Conservation (phyloP, 2,329 filamentous ascomycete species). For the Calonectria fujianensis region DNA sequence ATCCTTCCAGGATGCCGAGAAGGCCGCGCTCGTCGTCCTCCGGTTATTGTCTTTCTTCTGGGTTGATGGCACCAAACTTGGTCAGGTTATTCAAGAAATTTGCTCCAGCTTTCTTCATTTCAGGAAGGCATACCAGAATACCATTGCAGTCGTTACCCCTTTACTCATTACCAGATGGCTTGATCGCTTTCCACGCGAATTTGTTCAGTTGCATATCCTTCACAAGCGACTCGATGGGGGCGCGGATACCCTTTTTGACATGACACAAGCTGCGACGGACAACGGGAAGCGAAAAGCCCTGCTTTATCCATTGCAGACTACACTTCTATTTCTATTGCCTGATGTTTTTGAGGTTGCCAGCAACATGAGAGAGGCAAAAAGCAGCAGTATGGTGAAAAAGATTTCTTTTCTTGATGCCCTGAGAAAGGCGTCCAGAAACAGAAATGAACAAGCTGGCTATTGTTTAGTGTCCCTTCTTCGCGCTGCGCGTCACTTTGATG, state of each 20-base stretch:
- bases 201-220: slow-evolving; percentile 76
- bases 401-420: slow-evolving; percentile 79
- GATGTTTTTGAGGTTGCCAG: slow-evolving; percentile 83
- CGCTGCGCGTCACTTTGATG: slow-evolving; percentile 78
- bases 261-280: slow-evolving; percentile 78
- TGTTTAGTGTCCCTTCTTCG: slow-evolving; percentile 78
- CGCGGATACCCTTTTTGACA: slow-evolving; percentile 81
- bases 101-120: slow-evolving; percentile 81
- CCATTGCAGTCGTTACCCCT: slow-evolving; percentile 77
- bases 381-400: slow-evolving; percentile 78
- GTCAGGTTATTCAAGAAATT: slow-evolving; percentile 78
- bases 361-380: slow-evolving; percentile 79
- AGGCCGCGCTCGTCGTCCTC: slow-evolving; percentile 71
- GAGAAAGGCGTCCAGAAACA: slow-evolving; percentile 77
- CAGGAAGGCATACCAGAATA: slow-evolving; percentile 77
- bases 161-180: slow-evolving; percentile 80
- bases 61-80: slow-evolving; percentile 78
- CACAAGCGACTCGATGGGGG: slow-evolving; percentile 79
- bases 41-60: slow-evolving; percentile 78
- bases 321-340: slow-evolving; percentile 77
- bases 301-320: slow-evolving; percentile 78
- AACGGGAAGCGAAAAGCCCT: slow-evolving; percentile 72
- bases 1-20: slow-evolving; percentile 70
- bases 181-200: slow-evolving; percentile 78
- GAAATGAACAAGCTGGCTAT: slow-evolving; percentile 80